Base-by-base conservation (phyloP, 1,284 basidiomycete genomes). In the Stygiomarasmius scandens region DNA sequence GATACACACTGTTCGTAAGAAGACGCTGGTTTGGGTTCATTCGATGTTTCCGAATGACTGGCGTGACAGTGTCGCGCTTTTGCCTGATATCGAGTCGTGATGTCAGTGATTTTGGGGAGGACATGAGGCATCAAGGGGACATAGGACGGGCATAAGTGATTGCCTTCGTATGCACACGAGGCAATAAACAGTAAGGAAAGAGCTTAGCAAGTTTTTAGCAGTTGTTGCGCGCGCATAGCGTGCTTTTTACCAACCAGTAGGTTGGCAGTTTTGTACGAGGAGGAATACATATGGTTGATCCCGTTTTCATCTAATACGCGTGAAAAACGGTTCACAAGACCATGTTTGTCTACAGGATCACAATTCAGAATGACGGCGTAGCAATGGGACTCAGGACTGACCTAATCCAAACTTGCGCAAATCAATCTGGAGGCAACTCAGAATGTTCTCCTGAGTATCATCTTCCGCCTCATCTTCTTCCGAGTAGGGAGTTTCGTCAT, bases 211-310 rank as follows among this genome's bases (percentile, higher is more conserved):
- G 63, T 32, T 62, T 74, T 32, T 61, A 66, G 38, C 49, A 58
- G 20, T 67, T 71, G 59, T 69, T 69, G 47, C 50, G 64, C 47
- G 64, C 73, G 51, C 67, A 71, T n/a, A 59, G 63, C 50, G 67
- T 68, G 56, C 51, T 70, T 36, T 61, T 74, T 53, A 44, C 71
- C 32, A 29, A 90, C 90, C 64, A 93, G 77, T 32, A 93, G 74
- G 69, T 93, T 93, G 52, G 91, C 92, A 14, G 91, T 92, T 71
- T 92, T 90, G 66, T 86, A 89, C 11, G 91, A 92, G 47, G 89
- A 92, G 60, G 87, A 89, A 67, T 93, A 93, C 81, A 92, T 89
- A 71, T 92, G 91, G 69, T 90, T 87, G 69, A 92, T 89, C 4
- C 83, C 81, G 61, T 84, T 85, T 60, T 84, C 79, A 59, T 89